Conservation (phyloP, 2,329 filamentous ascomycete genomes). For the Hypoxylon sp. region DNA sequence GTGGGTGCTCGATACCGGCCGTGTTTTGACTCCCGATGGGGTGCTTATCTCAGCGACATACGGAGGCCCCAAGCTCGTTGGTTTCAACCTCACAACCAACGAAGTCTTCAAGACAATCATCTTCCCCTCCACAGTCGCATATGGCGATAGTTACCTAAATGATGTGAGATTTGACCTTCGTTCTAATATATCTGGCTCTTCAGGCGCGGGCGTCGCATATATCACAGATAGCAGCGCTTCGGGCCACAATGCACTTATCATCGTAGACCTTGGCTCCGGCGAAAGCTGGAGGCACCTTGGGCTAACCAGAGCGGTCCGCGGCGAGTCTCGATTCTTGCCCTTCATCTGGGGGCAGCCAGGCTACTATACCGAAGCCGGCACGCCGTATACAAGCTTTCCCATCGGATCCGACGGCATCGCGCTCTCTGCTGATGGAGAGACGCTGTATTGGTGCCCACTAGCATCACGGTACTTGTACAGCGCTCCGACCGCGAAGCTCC, state of each 20-base stretch:
- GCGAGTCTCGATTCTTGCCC: conserved; percentile 62
- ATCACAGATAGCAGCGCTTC: conserved; percentile 66
- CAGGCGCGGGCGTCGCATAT: conserved; percentile 64
- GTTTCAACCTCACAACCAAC: conserved; percentile 63
- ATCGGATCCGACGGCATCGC: conserved; percentile 68
- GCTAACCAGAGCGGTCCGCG: conserved; percentile 58
- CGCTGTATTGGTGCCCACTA: conserved; percentile 61
- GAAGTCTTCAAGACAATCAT: conserved; percentile 65
- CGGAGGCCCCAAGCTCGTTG: conserved; percentile 67
- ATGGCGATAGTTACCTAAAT: conserved; percentile 66
- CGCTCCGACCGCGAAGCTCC: conserved; percentile 58
- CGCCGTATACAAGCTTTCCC: conserved; percentile 57
- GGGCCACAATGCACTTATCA: conserved; percentile 65
- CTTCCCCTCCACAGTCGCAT: conserved; percentile 62
- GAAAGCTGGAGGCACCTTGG: conserved; percentile 66
- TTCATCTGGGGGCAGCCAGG: conserved; percentile 64
- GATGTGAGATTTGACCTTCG: conserved; percentile 68
- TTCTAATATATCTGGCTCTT: conserved; percentile 53
- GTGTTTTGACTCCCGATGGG: conserved; percentile 56
- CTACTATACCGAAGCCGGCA: conserved; percentile 58
- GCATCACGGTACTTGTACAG: conserved; percentile 61
- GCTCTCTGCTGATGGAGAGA: conserved; percentile 63
- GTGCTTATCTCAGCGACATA: conserved; percentile 61
- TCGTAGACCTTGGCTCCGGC: conserved; percentile 65
- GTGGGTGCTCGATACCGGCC: conserved; percentile 69